These are phyloP conservation scores for Cornus florida DNA, from an alignment of 148 eudicot species.

Conservation along the genomic window DNA sequence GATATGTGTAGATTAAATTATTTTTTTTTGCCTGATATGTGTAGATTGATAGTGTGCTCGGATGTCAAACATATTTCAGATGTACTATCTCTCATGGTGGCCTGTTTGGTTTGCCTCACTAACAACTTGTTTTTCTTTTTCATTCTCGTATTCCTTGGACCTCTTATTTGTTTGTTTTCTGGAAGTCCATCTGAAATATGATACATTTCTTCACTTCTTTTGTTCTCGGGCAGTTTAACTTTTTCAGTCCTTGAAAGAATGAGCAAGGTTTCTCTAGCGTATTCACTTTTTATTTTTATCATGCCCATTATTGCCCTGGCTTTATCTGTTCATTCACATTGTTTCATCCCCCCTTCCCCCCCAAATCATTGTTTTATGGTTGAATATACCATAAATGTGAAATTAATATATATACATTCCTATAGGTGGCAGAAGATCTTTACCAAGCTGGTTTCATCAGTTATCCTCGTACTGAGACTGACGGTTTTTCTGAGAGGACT, in stretches of 20 bases:
- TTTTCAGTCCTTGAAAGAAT: neutral
- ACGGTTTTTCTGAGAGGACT: slow-evolving; percentile 71
- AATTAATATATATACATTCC: neutral
- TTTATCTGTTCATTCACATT: neutral
- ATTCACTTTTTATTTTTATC: too few species aligned
- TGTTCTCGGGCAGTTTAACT: neutral
- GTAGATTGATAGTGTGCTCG: too few species aligned
- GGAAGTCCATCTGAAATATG: neutral
- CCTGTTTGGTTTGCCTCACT: too few species aligned
- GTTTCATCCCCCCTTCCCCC: neutral
- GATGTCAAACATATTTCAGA: too few species aligned
- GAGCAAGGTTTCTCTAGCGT: neutral
- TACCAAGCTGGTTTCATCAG: slow-evolving; percentile 97
- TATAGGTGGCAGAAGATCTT: slow-evolving; percentile 91
- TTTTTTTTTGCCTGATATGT: too few species aligned
- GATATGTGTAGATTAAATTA: too few species aligned
- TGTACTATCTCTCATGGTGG: too few species aligned
- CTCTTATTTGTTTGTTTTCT: neutral
- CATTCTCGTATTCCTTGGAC: too few species aligned
- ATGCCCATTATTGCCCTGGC: neutral
- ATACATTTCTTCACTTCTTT: neutral
- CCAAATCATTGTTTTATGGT: neutral
- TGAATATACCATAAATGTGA: neutral
- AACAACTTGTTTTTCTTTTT: too few species aligned
- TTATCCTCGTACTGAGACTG: slow-evolving; percentile 99